Evolutionary conservation across 768 basidiomycete genomes (phyloP).

Genomic region (Calvatia gigantea): DNA sequence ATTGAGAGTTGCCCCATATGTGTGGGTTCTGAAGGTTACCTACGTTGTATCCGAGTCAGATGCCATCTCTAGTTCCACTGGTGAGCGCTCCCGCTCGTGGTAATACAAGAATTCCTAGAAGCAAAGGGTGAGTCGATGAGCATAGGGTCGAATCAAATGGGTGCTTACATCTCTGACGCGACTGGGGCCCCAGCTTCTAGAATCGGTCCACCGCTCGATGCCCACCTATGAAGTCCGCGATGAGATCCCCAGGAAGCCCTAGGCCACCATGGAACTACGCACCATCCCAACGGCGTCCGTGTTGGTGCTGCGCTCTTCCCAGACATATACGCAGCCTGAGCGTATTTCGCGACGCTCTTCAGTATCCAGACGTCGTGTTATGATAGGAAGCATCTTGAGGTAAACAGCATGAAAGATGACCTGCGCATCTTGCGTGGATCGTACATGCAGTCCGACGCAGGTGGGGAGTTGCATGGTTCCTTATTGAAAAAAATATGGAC

Average conservation of each 20-base stretch:
- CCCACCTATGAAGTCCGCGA: slow-evolving; percentile 44
- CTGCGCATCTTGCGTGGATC: slow-evolving; percentile 64
- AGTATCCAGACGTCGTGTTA: slow-evolving; percentile 68
- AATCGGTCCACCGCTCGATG: slow-evolving; percentile 83
- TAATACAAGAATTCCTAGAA: slow-evolving; percentile 74
- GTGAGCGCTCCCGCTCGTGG: slow-evolving; percentile 58
- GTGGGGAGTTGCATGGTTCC: slow-evolving; percentile 63
- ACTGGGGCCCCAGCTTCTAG: slow-evolving; percentile 75
- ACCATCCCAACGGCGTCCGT: slow-evolving; percentile 63
- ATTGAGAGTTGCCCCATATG: neutral
- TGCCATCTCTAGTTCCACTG: slow-evolving; percentile 40
- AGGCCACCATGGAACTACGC: slow-evolving; percentile 19
- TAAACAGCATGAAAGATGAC: slow-evolving; percentile 73
- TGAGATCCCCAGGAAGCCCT: slow-evolving; percentile 11
- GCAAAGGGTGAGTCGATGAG: neutral
- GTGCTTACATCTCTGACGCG: slow-evolving; percentile 67
- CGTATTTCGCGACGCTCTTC: slow-evolving; percentile 68
- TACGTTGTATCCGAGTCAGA: slow-evolving; percentile 52
- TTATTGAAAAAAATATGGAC: neutral
- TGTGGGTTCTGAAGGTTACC: slow-evolving; percentile 17
- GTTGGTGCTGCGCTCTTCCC: slow-evolving; percentile 76
- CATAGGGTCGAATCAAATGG: neutral
- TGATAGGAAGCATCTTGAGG: slow-evolving; percentile 55
- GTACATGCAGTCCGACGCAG: slow-evolving; percentile 58
- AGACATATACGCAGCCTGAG: slow-evolving; percentile 77